Evolutionary conservation across 768 basidiomycete species (phyloP), one percentile per base, ranked within the genome.

Genomic region (Panus rudis): DNA sequence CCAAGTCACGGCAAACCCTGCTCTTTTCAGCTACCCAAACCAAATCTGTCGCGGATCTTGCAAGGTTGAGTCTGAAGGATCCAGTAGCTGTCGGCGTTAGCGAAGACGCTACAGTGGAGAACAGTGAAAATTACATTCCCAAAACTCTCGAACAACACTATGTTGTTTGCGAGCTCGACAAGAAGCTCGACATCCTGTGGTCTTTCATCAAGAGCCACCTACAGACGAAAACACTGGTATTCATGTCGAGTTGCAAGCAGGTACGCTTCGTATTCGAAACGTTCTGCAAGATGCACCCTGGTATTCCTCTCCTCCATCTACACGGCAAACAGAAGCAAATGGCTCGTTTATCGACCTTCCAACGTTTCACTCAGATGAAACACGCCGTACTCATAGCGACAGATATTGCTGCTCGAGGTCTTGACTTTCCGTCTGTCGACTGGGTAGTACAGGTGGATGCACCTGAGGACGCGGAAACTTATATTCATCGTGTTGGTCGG

Each of bases 11-110:
- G 7, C 94, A 98, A 69, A 97, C 94, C 1, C 72, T 98, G 27
- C 81, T 98, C 42, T 98, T 97, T 67, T 96, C 92, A 13, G 94
- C 94, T 3, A 98, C 94, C 0, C 94, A 98, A 63, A 94, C 92
- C 0, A 74, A 91, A 50, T 92, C 90, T 0, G 81, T 94, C 33
- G 68, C 75, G 38, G 90, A 93, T 56, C 73, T 99, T 12, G 93
- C 92, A 1, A 84, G 92, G 7, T 76, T 99, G 11, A 90, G 87
- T 50, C 78, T 99, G 24, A 79, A 84, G 44, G 78, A 87, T 39
- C 92, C 93, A 0, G 76, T 81, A 3, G 75, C 76, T 34, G 74
- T 97, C 41, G 84, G 81, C 22, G 68, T 86, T 26, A 67, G 78
- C 37, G 73, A 69, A 21, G 63, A 66, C 20, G 33, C 33, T 8